phyloP scores from a whole-genome alignment of 441 rosid genomes.

The Codiaeum variegatum region DNA sequence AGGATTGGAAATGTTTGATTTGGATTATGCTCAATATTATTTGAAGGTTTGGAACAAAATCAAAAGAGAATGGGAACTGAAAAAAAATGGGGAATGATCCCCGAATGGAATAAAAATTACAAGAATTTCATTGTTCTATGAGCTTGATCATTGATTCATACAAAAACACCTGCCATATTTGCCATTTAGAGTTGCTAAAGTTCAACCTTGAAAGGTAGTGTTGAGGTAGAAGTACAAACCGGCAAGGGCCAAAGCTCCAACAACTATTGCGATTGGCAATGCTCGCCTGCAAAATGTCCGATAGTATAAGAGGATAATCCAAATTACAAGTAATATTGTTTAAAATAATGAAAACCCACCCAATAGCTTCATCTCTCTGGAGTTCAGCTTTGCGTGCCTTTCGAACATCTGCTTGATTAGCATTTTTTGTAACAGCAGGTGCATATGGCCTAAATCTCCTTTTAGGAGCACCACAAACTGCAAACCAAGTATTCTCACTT shows the following conservation, averaged over 20 bases:
- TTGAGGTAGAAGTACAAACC: conserved; percentile 80
- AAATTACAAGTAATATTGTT: background rate
- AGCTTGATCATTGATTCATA: conserved; percentile 8
- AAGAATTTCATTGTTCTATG: background rate
- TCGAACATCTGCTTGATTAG: conserved; percentile 50
- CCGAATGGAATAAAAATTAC: conserved; percentile 13
- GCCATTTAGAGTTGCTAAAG: background rate
- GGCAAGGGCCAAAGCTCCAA: conserved; percentile 63
- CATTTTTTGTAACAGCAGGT: conserved; percentile 56
- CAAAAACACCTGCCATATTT: background rate
- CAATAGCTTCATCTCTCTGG: conserved; percentile 68
- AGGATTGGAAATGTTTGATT: background rate
- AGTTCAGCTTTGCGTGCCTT: conserved; percentile 72
- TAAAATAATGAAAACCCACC: conserved; percentile 51
- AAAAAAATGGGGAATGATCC: background rate
- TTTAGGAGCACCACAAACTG: conserved; percentile 96
- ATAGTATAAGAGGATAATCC: background rate
- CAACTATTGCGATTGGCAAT: conserved; percentile 64
- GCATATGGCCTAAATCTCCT: conserved; percentile 68
- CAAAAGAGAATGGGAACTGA: conserved; percentile 9
- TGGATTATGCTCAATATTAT: background rate
- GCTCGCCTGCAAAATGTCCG: conserved; percentile 45
- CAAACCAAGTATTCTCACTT: conserved; percentile 17
- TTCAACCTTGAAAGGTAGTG: conserved; percentile 32
- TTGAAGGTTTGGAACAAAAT: background rate